These are phyloP conservation scores for Phytopythium ostracodes DNA, from an alignment of 352 stramenopile species.

Conservation along the genomic window DNA sequence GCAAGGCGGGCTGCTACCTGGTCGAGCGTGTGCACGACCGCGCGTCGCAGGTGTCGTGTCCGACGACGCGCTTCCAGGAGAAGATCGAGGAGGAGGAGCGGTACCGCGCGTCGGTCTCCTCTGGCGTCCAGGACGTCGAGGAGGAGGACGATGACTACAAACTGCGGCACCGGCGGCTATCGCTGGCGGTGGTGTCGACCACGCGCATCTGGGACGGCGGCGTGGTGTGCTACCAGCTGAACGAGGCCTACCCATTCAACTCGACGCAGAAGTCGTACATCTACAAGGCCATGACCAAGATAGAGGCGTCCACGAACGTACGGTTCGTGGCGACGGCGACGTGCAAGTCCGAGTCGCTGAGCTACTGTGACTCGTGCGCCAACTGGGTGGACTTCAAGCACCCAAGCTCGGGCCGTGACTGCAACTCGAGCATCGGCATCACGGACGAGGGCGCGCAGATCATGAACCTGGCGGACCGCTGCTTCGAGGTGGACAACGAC, in stretches of 20 bases:
- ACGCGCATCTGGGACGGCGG: slow-evolving; percentile 59
- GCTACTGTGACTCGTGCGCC: slow-evolving; percentile 59
- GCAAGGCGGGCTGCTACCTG: slow-evolving; percentile 58
- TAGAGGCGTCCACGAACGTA: slow-evolving; percentile 65
- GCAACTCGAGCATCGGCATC: slow-evolving; percentile 75
- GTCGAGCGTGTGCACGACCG: slow-evolving; percentile 54
- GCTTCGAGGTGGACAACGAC: slow-evolving; percentile 69
- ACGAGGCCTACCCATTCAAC: slow-evolving; percentile 63
- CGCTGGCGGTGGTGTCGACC: slow-evolving; percentile 56
- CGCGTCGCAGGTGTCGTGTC: slow-evolving; percentile 60
- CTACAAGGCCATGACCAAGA: slow-evolving; percentile 58
- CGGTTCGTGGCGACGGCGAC: slow-evolving; percentile 54
- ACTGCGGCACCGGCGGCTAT: slow-evolving; percentile 40
- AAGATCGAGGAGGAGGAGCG: slow-evolving; percentile 30
- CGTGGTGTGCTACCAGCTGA: slow-evolving; percentile 74
- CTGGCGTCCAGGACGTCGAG: not conserved
- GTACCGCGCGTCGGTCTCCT: slow-evolving; percentile 17
- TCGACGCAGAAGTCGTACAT: slow-evolving; percentile 51
- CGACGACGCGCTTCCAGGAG: slow-evolving; percentile 30
- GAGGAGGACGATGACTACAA: slow-evolving; percentile 15
- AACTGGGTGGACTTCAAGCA: slow-evolving; percentile 82
- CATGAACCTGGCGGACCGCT: slow-evolving; percentile 73
- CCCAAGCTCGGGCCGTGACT: slow-evolving; percentile 60
- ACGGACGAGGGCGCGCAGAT: slow-evolving; percentile 54
- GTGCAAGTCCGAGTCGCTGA: slow-evolving; percentile 41